Evolutionary conservation across 352 stramenopile species (phyloP).

Genomic region (Aphanomyces cochlioides): DNA sequence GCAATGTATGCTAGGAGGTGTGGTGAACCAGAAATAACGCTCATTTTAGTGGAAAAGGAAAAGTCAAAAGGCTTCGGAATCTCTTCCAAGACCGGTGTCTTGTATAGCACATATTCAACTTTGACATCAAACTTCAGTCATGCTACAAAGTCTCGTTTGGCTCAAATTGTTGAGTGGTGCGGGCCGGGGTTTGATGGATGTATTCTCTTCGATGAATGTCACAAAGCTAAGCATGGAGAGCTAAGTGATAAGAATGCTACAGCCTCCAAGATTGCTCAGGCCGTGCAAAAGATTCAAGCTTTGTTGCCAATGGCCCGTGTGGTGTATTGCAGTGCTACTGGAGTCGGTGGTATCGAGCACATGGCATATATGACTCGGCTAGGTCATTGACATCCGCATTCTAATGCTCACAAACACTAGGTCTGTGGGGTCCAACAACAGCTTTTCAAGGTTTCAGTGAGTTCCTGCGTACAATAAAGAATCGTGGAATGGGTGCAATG

Average conservation of each 20-base stretch:
- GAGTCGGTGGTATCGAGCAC: constrained; percentile 58
- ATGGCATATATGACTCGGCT: constrained; percentile 70
- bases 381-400: neutral
- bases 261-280: constrained; percentile 45
- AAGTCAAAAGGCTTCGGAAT: constrained; percentile 34
- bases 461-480: constrained; percentile 52
- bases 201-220: constrained; percentile 64
- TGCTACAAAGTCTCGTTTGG: constrained; percentile 38
- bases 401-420: neutral
- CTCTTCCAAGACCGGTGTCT: constrained; percentile 37
- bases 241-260: constrained; percentile 31
- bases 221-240: constrained; percentile 75
- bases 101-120: constrained; percentile 61
- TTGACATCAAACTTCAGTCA: constrained; percentile 41
- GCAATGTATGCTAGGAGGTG: constrained; percentile 17
- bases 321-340: constrained; percentile 73
- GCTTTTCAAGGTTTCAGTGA: constrained; percentile 46
- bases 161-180: constrained; percentile 63
- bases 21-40: neutral
- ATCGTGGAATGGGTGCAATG: constrained; percentile 58
- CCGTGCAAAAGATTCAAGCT: constrained; percentile 54
- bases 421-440: constrained; percentile 52
- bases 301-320: constrained; percentile 53
- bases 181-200: constrained; percentile 42
- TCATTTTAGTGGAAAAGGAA: constrained; percentile 14